Base-by-base conservation (phyloP, 441 rosid genomes). In the Metrosideros polymorpha region DNA sequence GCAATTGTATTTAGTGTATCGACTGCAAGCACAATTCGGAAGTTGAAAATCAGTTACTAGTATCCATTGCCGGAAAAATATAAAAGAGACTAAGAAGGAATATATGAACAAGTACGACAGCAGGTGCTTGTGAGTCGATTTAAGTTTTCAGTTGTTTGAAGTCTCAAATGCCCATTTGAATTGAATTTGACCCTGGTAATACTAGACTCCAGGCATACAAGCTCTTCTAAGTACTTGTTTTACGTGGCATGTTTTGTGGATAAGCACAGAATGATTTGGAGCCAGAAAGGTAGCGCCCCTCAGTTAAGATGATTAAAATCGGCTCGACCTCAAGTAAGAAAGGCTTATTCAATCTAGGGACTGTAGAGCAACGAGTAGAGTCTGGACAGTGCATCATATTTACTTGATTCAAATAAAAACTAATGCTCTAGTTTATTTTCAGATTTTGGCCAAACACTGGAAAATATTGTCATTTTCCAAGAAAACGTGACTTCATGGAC, bases 1-100 rank as follows among this genome's bases (percentile, higher is more conserved):
- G 94, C 86, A 29, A 94, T 92, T 24, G 94, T 91, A 82, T 82
- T 86, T 42, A 96, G 93, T 63, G 91, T 86, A 92, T 90, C 47
- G 84, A 94, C 99, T 95, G 93, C 42, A 57, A 87, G 86, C 10
- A 45, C 85, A 88, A 83, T 25, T 29, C 47, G 83, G 56, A 49
- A 24, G 59, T 71, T 52, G 22, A 29, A 24, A 85, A 71, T 27
- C 52, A 56, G 27, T 57, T n/a, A 87, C n/a, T 27, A 13, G 66
- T 32, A 66, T 71, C 51, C 84, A 51, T 9, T 29, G 9, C n/a
- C 10, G 77, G 27, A 66, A 9, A 66, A 9, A 66, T 2, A 32
- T 66, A 7, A 17, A 66, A 66, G 77, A 66, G 77, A 66, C 5
- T 66, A 32, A 19, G 13, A 66, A 66, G 45, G 45, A 32, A 5